Evolutionary conservation across 768 basidiomycete genomes (phyloP).

Genomic region (Boletus rubropictus): DNA sequence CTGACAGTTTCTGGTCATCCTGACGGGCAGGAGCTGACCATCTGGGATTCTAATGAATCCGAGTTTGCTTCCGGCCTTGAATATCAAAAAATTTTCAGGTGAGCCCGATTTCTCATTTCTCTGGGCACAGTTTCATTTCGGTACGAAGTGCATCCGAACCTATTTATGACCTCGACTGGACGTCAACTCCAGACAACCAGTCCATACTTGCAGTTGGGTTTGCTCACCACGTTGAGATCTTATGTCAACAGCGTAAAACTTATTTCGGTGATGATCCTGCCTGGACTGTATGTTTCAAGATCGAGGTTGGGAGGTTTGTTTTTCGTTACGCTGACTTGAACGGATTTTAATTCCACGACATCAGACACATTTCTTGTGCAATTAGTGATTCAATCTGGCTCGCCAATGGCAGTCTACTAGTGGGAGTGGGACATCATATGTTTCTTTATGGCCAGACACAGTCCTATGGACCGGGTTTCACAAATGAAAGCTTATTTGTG

Average conservation of each 20-base stretch:
- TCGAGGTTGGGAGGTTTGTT: slow-evolving; percentile 67
- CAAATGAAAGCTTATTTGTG: slow-evolving; percentile 62
- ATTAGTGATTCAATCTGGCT: slow-evolving; percentile 93
- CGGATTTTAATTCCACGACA: neutral
- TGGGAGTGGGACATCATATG: slow-evolving; percentile 81
- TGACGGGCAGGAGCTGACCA: slow-evolving; percentile 75
- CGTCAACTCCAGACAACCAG: slow-evolving; percentile 81
- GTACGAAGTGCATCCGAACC: slow-evolving; percentile 38
- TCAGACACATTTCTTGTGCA: slow-evolving; percentile 66
- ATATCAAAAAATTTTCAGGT: slow-evolving; percentile 60
- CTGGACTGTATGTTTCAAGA: slow-evolving; percentile 66
- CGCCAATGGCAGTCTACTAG: slow-evolving; percentile 71
- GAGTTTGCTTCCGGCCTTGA: slow-evolving; percentile 91
- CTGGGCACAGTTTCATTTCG: neutral
- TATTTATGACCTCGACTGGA: slow-evolving; percentile 88
- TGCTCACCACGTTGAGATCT: slow-evolving; percentile 66
- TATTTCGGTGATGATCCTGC: slow-evolving; percentile 81
- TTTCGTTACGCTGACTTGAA: neutral
- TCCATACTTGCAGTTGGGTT: slow-evolving; percentile 92
- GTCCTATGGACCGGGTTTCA: slow-evolving; percentile 14
- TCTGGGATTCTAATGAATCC: slow-evolving; percentile 95
- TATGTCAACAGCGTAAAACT: slow-evolving; percentile 90
- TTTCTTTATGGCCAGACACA: slow-evolving; percentile 61
- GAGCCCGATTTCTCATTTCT: slow-evolving; percentile 11
- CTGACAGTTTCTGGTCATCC: slow-evolving; percentile 51